Conservation (phyloP, 495 filamentous ascomycete genomes). For the Penicillium dipodomyicola region DNA sequence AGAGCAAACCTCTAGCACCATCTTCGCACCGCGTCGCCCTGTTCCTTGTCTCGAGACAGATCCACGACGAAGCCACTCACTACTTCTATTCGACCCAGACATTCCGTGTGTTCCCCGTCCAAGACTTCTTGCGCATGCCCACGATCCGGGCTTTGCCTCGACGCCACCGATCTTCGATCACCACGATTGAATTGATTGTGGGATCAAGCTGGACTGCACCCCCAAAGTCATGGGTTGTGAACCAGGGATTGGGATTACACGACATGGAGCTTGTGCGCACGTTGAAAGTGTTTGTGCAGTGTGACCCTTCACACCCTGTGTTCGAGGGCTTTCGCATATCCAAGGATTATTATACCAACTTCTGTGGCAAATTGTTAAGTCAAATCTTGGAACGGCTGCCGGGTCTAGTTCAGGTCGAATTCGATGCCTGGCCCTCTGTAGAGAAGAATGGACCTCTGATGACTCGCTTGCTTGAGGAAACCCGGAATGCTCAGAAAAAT, state of each 20-base stretch:
- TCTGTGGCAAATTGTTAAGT: slow-evolving; percentile 58
- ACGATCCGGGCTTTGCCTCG: slow-evolving; percentile 46
- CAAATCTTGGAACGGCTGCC: slow-evolving; percentile 61
- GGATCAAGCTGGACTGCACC: slow-evolving; percentile 79
- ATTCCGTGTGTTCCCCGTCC: slow-evolving; percentile 73
- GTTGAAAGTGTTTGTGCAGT: slow-evolving; percentile 74
- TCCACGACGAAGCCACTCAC: slow-evolving; percentile 70
- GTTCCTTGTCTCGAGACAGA: slow-evolving; percentile 59
- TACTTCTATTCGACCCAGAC: slow-evolving; percentile 74
- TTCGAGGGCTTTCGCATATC: slow-evolving; percentile 71
- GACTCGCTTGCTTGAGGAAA: slow-evolving; percentile 59
- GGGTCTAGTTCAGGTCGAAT: slow-evolving; percentile 59
- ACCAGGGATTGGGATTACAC: slow-evolving; percentile 59
- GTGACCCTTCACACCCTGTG: slow-evolving; percentile 68
- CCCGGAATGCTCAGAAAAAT: slow-evolving; percentile 46
- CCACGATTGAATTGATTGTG: slow-evolving; percentile 70
- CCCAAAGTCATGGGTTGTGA: slow-evolving; percentile 70
- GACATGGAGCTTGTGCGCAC: slow-evolving; percentile 60
- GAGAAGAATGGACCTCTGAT: slow-evolving; percentile 68
- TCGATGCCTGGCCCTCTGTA: slow-evolving; percentile 73
- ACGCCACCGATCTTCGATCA: slow-evolving; percentile 63
- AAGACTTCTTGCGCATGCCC: slow-evolving; percentile 65
- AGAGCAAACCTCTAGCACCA: slow-evolving; percentile 54
- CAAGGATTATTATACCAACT: slow-evolving; percentile 72
- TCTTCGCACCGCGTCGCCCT: slow-evolving; percentile 52